These are phyloP conservation scores for Geotrichum aggregatum DNA, from an alignment of 1,139 yeast genomes.

Conservation along the genomic window DNA sequence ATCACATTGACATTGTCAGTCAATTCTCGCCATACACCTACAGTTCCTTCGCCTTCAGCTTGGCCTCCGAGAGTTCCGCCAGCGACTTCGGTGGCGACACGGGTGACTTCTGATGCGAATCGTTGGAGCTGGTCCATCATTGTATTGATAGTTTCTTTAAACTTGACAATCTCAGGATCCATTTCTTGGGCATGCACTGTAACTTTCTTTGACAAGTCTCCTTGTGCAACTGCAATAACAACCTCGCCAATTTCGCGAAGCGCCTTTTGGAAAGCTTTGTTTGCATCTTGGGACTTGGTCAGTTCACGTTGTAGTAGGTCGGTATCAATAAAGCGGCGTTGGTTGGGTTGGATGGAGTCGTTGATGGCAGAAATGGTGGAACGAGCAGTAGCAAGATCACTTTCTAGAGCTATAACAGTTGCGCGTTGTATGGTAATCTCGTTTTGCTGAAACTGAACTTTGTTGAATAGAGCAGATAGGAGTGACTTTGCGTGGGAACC, in stretches of 20 bases:
- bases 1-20: slow-evolving; percentile 82
- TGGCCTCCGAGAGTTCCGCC: slow-evolving; percentile 87
- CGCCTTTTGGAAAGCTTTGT: slow-evolving; percentile 72
- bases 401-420: slow-evolving; percentile 40
- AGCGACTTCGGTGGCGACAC: slow-evolving; percentile 85
- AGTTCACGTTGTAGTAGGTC: slow-evolving; percentile 42
- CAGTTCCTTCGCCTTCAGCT: slow-evolving; percentile 76
- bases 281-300: slow-evolving; percentile 57
- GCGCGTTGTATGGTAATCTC: slow-evolving; percentile 39
- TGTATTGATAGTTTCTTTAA: slow-evolving; percentile 75
- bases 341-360: slow-evolving; percentile 37
- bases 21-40: slow-evolving; percentile 80
- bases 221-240: slow-evolving; percentile 79
- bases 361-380: slow-evolving; percentile 39
- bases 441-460: slow-evolving; percentile 40
- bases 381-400: slow-evolving; percentile 39
- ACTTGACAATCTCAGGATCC: slow-evolving; percentile 68
- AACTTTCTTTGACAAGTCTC: slow-evolving; percentile 75
- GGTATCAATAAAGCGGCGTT: slow-evolving; percentile 35
- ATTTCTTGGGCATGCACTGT: slow-evolving; percentile 66
- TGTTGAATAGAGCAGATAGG: slow-evolving; percentile 30
- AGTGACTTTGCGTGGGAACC: slow-evolving; percentile 14
- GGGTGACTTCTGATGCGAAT: slow-evolving; percentile 76
- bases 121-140: slow-evolving; percentile 86
- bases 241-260: slow-evolving; percentile 76